A percentile compares a stretch with the other conserved stretches of the same genome.
Conservation (phyloP, 2,329 filamentous ascomycete species). For the Fusarium neocosmosporiellum region DNA sequence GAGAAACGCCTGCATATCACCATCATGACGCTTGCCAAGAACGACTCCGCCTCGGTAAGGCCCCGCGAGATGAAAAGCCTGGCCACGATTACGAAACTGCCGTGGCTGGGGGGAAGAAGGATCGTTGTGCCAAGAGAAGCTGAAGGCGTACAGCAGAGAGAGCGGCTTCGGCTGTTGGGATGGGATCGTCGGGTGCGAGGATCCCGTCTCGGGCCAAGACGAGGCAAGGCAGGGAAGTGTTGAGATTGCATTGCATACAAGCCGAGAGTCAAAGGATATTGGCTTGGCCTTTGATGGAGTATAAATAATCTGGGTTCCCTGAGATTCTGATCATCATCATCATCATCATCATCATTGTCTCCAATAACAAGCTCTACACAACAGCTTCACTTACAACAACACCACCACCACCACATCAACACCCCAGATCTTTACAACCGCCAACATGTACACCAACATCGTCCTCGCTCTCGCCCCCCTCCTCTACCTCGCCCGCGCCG, state of each 20-base stretch:
- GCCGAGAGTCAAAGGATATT: not conserved
- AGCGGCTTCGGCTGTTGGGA: conserved; percentile 24
- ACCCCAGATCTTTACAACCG: not conserved
- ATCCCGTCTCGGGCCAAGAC: not conserved
- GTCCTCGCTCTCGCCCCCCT: conserved; percentile 45
- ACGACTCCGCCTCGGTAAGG: conserved; percentile 8
- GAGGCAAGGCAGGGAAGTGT: conserved; percentile 8
- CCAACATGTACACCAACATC: conserved; percentile 46
- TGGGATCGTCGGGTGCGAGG: conserved; percentile 13
- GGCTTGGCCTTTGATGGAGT: not conserved
- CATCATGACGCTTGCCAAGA: conserved; percentile 36
- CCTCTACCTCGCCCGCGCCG: conserved; percentile 45
- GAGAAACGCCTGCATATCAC: not conserved
- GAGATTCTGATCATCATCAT: not conserved
- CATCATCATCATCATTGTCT: not conserved
- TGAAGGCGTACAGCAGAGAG: not conserved
- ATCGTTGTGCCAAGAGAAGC: not conserved
- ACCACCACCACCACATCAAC: not conserved
- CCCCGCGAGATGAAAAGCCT: not conserved
- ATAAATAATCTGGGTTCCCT: conserved; percentile 18
- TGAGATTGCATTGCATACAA: not conserved
- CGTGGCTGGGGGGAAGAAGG: not conserved
- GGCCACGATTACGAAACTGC: not conserved
- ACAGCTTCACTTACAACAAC: not conserved
- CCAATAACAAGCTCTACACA: not conserved